Base-by-base conservation (phyloP, 2,329 filamentous ascomycete species). In the Monilinia laxa region DNA sequence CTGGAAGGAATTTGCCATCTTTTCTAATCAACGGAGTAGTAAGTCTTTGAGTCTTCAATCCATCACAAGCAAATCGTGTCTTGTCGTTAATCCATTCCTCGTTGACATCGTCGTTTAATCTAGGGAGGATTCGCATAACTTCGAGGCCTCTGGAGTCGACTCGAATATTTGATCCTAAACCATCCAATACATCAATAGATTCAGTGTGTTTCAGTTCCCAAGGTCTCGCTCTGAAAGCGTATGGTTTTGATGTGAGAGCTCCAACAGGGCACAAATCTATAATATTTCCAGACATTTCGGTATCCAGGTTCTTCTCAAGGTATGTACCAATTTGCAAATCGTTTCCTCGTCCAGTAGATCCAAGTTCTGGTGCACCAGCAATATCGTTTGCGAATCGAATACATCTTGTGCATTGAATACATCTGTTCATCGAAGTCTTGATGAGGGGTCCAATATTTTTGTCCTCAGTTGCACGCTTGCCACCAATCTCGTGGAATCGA, bases 11-110 rank as follows among this genome's bases (percentile, higher is more conserved):
- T 78, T 94, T 92, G 76, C 93, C 90, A 68, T 96, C 90, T 67
- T 90, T 88, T 73, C 93, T 91, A 75, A 97, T 88, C 70, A 99
- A 82, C 53, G 95, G 95, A 72, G 94, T 95, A 47, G 95, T 98
- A 66, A 99, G 84, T 76, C 95, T 88, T 81, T 99, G 95, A 57
- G 94, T 98, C 86, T 93, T 96, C 72, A 99, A 84, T 60, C 95
- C 95, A 78, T 99, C 95, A 78, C 93, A 96, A 53, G 95, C 94
- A 78, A 98, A 99, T 71, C 95, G 88, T 52, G 92, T 89, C 85
- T 98, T 99, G 83, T 99, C 95, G 80, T 98, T 95, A 79, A 99
- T 98, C 95, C 95, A 99, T 80, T 99, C 95, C 82, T 99, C 95
- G 79, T 99, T 99, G 75, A 99, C 88, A 75, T 98, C 93, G 77